A percentile compares a stretch with the other conserved stretches of the same genome.
phyloP scores from a whole-genome alignment of 2,329 filamentous ascomycete genomes.

The Penicillium brevicompactum region DNA sequence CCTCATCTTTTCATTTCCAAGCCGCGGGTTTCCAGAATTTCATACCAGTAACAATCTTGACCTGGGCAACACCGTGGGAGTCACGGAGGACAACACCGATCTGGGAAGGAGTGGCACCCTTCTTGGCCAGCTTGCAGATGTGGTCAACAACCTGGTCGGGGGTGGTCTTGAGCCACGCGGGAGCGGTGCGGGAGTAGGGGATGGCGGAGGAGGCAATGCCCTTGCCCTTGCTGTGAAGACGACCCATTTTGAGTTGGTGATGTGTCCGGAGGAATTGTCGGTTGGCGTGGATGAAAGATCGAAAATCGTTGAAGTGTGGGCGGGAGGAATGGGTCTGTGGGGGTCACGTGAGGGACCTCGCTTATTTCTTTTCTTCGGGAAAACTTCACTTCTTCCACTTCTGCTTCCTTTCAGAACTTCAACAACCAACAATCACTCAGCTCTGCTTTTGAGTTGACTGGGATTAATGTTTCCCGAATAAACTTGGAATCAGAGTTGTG shows the following conservation, averaged over 20 bases:
- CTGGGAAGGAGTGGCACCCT: constrained; percentile 97
- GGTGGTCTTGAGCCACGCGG: constrained; percentile 98
- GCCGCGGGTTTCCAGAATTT: constrained; percentile 2
- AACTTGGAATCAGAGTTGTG: constrained; percentile 1
- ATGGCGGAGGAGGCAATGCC: constrained; percentile 94
- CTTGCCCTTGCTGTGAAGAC: constrained; percentile 99
- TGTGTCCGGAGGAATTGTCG: constrained; percentile 30
- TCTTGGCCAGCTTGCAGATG: constrained; percentile 98
- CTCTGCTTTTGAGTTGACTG: constrained; percentile 5
- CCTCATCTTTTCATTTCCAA: neutral
- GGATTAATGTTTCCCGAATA: constrained; percentile 16
- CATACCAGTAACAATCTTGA: constrained; percentile 95
- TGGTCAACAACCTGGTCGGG: constrained; percentile 98
- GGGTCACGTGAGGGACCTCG: constrained; percentile 32
- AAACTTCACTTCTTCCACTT: constrained; percentile 12
- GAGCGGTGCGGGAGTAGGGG: constrained; percentile 92
- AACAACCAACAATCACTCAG: constrained; percentile 1
- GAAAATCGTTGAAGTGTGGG: constrained; percentile 17
- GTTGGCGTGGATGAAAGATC: constrained; percentile 34
- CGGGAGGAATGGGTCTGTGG: constrained; percentile 25
- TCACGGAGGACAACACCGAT: constrained; percentile 99
- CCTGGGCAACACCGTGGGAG: constrained; percentile 96
- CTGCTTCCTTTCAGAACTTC: constrained; percentile 5
- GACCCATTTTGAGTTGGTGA: constrained; percentile 54
- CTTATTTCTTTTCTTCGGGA: constrained; percentile 21